Base-by-base conservation (phyloP, 202 grass and related monocot genomes). In the Zizania palustris region DNA sequence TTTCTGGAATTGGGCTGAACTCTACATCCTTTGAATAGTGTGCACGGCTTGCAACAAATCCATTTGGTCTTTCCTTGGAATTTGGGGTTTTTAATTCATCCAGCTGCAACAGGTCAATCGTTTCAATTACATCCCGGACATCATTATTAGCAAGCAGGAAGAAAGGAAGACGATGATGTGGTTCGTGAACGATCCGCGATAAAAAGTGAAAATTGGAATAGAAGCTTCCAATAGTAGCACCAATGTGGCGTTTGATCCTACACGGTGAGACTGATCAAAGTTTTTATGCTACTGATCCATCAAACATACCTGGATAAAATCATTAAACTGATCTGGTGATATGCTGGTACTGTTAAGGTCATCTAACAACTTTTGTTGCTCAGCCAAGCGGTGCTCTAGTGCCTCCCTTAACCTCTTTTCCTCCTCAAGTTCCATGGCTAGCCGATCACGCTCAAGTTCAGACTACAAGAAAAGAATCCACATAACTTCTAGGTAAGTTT, bases 391-490 rank as follows among this genome's bases (percentile, higher is more conserved):
- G 19, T 74, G 72, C 14, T 93, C 75, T 86, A 96, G 69, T 43
- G 67, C 76, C 41, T 85, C 54, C 60, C 90, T 82, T 48, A 89
- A 67, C 82, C 72, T 96, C 76, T 78, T 99, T 90, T 93, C 96
- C 44, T 96, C 92, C 48, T 96, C 92, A 86, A 99, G 89, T 80
- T 99, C 92, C 83, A 87, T 96, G 34, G 86, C 90, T 41, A 99
- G 51, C 57, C 75, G 81, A 70, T 96, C 96, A 64, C 92, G 57
- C 79, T 99, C 92, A 73, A 96, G 88, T 76, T 99, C 90, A 89
- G 79, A 99, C 96, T 99, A 75, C 61, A 86, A 51, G 61, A 85
- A 40, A 86, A 62, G 33, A 72, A 84, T 7, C 38, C 28, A 39
- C 1, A 22, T 22, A 68, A 72, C 38, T 46, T 64, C 36, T 13